Percentiles rank a stretch among this genome's conserved stretches.
Evolutionary conservation across 768 basidiomycete genomes (phyloP).

Genomic region (Kockovaella imperatae): DNA sequence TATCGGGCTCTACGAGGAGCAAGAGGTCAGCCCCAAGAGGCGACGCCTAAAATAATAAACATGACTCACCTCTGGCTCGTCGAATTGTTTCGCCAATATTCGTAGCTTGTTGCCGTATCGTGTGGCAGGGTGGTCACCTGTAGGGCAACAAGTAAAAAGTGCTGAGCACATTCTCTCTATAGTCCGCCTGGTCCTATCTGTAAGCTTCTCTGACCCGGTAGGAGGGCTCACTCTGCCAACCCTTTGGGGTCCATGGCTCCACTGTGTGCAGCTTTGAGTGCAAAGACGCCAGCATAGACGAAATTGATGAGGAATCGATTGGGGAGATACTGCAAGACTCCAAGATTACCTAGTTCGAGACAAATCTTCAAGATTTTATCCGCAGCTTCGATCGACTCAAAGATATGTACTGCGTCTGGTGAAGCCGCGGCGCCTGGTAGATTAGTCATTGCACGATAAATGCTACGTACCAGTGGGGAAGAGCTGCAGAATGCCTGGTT

Average conservation of each 20-base stretch:
- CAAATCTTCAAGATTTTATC: slow-evolving; percentile 34
- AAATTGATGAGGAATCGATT: slow-evolving; percentile 39
- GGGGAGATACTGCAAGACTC: slow-evolving; percentile 29
- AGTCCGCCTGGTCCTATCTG: slow-evolving; percentile 29
- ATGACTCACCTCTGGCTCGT: slow-evolving; percentile 5
- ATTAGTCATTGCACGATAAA: background rate
- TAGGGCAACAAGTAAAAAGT: slow-evolving; percentile 28
- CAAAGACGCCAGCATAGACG: slow-evolving; percentile 38
- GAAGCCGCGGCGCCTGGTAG: slow-evolving; percentile 26
- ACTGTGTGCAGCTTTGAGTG: slow-evolving; percentile 38
- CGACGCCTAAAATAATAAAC: slow-evolving; percentile 14
- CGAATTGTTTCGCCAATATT: slow-evolving; percentile 33
- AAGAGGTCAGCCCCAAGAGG: slow-evolving; percentile 27
- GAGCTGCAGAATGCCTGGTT: slow-evolving; percentile 7
- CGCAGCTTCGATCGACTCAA: slow-evolving; percentile 40
- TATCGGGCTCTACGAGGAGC: slow-evolving; percentile 13
- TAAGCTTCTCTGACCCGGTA: background rate
- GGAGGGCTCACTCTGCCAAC: slow-evolving; percentile 22
- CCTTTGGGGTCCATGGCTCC: slow-evolving; percentile 34
- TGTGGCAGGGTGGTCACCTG: slow-evolving; percentile 35
- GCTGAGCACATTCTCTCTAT: slow-evolving; percentile 36
- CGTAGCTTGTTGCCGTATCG: slow-evolving; percentile 39
- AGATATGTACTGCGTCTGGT: slow-evolving; percentile 36
- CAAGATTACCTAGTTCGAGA: slow-evolving; percentile 29
- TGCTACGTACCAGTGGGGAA: slow-evolving; percentile 31